Evolutionary conservation across 225 moss, liverwort and hornwort species (phyloP).

Genomic region (Physcomitrellopsis africana): DNA sequence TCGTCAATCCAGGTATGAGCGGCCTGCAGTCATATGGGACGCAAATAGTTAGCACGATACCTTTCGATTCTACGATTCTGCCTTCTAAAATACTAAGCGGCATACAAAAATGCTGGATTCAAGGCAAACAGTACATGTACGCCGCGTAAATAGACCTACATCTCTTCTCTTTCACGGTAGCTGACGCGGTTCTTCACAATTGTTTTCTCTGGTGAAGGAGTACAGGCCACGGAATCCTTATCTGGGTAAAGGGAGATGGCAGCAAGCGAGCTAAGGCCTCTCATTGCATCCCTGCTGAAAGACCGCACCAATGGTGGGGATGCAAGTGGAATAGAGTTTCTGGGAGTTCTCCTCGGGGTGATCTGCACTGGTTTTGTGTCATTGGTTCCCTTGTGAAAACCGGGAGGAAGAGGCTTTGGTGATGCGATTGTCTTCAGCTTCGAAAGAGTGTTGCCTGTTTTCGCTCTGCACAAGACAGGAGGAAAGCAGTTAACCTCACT

Average conservation of each 20-base stretch:
- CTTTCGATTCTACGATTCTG: neutral
- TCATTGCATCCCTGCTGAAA: conserved; percentile 33
- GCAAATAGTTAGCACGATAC: neutral
- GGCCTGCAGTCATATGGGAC: conserved; percentile 48
- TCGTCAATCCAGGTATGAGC: conserved; percentile 70
- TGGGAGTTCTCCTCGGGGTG: conserved; percentile 31
- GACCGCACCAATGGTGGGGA: conserved; percentile 49
- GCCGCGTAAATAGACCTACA: conserved; percentile 12
- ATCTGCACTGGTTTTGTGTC: conserved; percentile 51
- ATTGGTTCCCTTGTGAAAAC: conserved; percentile 67
- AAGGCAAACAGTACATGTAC: no score
- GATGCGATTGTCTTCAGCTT: conserved; percentile 27
- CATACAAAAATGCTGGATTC: no score
- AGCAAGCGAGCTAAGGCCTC: conserved; percentile 23
- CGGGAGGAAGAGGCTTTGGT: conserved; percentile 45
- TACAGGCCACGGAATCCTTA: conserved; percentile 19
- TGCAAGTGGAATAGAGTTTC: conserved; percentile 30
- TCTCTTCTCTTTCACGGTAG: conserved; percentile 50
- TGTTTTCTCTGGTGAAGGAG: conserved; percentile 30
- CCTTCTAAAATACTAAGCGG: neutral
- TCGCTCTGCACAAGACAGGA: conserved; percentile 25
- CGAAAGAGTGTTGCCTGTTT: conserved; percentile 26
- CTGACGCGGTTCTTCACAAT: conserved; percentile 35
- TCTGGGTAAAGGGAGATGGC: conserved; percentile 25
- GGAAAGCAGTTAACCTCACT: conserved; percentile 3